A percentile compares a stretch with the other conserved stretches of the same genome.
Conservation (phyloP, 176 grass and related monocot genomes). For the Zea mays region Zm-B73-REFERENCE-NAM-5.0 NC_050105.1:149659501-149660000, state of each 20-base stretch:
- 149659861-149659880: not conserved
- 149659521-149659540: no score
- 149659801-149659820: not conserved
- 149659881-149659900: constrained; percentile 5
- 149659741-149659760: constrained; percentile 25
- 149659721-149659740: constrained; percentile 6
- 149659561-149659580: constrained; percentile 20
- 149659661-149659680: no score
- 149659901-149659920: not conserved
- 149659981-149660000: constrained; percentile 6
- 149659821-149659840: constrained; percentile 11
- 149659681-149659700: not conserved
- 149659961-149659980: not conserved
- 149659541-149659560: no score
- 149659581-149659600: constrained; percentile 11
- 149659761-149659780: not conserved
- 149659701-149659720: not conserved
- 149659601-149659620: not conserved
- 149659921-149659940: not conserved
- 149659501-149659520: no score
- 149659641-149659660: not conserved
- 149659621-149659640: constrained; percentile 11
- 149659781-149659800: not conserved
- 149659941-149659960: not conserved
- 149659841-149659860: not conserved